Percentiles rank a stretch among this genome's conserved stretches.
These are phyloP conservation scores for Novymonas esmeraldas DNA, from an alignment of 208 protist genomes.

Conservation along the genomic window DNA sequence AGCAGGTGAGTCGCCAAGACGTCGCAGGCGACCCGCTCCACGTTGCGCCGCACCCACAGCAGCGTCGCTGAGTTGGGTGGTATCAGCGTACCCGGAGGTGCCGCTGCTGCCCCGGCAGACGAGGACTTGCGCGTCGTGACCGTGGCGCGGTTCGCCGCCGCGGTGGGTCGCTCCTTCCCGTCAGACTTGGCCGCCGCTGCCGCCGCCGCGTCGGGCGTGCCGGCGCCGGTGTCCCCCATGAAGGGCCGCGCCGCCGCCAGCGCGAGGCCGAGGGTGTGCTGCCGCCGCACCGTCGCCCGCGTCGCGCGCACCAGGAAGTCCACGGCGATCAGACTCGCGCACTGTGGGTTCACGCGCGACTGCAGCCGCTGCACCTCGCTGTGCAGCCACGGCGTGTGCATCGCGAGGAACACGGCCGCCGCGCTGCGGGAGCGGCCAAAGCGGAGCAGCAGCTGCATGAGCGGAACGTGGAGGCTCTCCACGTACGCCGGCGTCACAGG, in stretches of 20 bases:
- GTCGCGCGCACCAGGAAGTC: conserved; percentile 79
- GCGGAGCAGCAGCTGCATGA: conserved; percentile 77
- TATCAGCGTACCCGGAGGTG: conserved; percentile 23
- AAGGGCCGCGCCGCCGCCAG: conserved; percentile 22
- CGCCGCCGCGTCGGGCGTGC: neutral
- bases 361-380: conserved; percentile 74
- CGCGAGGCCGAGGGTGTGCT: conserved; percentile 63
- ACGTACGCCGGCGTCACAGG: conserved; percentile 71
- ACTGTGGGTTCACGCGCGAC: conserved; percentile 54
- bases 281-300: conserved; percentile 56
- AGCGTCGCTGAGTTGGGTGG: conserved; percentile 75
- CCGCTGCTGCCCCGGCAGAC: neutral
- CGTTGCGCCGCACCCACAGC: conserved; percentile 75
- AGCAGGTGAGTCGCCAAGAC: conserved; percentile 75
- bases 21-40: conserved; percentile 68
- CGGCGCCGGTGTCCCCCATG: conserved; percentile 16
- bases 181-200: neutral
- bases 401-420: conserved; percentile 48
- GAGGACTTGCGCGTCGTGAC: neutral
- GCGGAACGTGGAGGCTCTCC: conserved; percentile 81
- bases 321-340: conserved; percentile 63
- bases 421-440: conserved; percentile 70
- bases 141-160: neutral
- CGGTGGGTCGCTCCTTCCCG: neutral
- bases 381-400: conserved; percentile 78